Evolutionary conservation across 2,329 filamentous ascomycete species (phyloP).

Genomic region (Fusarium protoensiforme): DNA sequence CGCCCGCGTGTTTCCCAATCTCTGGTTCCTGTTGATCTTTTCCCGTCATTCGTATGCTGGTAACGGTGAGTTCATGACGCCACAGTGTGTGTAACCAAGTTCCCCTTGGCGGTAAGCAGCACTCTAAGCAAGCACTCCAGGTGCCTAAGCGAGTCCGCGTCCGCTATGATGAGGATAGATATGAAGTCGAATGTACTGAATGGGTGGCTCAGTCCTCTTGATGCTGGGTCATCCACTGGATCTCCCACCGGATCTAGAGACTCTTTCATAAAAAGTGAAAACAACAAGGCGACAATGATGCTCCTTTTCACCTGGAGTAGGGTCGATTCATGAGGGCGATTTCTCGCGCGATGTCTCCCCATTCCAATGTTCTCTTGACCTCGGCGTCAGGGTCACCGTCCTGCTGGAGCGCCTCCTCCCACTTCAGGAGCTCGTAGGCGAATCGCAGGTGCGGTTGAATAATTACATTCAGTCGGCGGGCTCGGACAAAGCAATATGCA

Average conservation of each 20-base stretch:
- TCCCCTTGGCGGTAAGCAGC: not conserved
- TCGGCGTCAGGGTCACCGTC: conserved; percentile 57
- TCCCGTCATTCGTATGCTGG: not conserved
- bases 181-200: not conserved
- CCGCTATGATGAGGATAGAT: not conserved
- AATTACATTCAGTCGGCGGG: conserved; percentile 93
- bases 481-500: conserved; percentile 96
- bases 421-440: conserved; percentile 93
- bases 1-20: conserved; percentile 13
- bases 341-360: conserved; percentile 87
- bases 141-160: not conserved
- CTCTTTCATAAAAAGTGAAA: not conserved
- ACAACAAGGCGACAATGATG: not conserved
- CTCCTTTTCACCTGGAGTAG: conserved; percentile 73
- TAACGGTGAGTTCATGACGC: not conserved
- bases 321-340: conserved; percentile 97
- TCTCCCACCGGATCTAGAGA: not conserved
- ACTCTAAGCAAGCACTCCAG: not conserved
- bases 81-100: not conserved
- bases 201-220: not conserved
- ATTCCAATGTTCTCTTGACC: conserved; percentile 85
- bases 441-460: conserved; percentile 97
- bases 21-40: not conserved
- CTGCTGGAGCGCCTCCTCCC: conserved; percentile 82
- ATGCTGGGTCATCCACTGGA: not conserved